These are phyloP conservation scores for Sclerotinia glacialis DNA, from an alignment of 2,329 filamentous ascomycete genomes.

Conservation along the genomic window DNA sequence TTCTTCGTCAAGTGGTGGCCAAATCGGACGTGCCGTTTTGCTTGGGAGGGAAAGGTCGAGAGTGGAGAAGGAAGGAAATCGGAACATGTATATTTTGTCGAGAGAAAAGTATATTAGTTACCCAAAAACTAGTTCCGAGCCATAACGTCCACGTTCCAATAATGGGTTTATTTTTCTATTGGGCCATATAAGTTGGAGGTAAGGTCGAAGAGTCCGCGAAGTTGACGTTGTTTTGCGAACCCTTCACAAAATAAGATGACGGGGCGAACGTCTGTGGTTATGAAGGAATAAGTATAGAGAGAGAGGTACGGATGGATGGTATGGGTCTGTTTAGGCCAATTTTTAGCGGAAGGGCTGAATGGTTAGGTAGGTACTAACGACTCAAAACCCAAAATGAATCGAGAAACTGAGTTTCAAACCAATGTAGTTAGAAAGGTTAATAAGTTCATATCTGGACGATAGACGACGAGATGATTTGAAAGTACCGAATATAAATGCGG, in stretches of 20 bases:
- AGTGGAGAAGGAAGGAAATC: constrained; percentile 28
- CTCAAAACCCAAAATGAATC: constrained; percentile 3
- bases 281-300: constrained; percentile 8
- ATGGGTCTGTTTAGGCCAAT: constrained; percentile 5
- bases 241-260: constrained; percentile 12
- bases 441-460: not conserved
- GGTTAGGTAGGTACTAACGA: not conserved
- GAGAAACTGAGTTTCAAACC: not conserved
- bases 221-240: constrained; percentile 14
- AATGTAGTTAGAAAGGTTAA: not conserved
- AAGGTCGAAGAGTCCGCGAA: constrained; percentile 18
- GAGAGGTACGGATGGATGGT: too few relatives aligned
- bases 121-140: constrained; percentile 19
- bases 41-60: constrained; percentile 32
- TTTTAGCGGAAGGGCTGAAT: constrained; percentile 20
- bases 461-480: not conserved
- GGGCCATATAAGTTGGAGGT: constrained; percentile 9
- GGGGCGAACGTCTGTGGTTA: constrained; percentile 14
- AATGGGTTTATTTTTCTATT: not conserved
- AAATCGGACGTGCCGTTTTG: constrained; percentile 23
- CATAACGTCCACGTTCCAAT: not conserved
- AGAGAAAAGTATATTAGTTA: constrained; percentile 30
- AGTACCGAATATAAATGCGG: not conserved
- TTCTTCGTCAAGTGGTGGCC: constrained; percentile 29
- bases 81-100: constrained; percentile 34